phyloP scores from a whole-genome alignment of 164 flowering plant species.

The Dillenia turbinata region DNA sequence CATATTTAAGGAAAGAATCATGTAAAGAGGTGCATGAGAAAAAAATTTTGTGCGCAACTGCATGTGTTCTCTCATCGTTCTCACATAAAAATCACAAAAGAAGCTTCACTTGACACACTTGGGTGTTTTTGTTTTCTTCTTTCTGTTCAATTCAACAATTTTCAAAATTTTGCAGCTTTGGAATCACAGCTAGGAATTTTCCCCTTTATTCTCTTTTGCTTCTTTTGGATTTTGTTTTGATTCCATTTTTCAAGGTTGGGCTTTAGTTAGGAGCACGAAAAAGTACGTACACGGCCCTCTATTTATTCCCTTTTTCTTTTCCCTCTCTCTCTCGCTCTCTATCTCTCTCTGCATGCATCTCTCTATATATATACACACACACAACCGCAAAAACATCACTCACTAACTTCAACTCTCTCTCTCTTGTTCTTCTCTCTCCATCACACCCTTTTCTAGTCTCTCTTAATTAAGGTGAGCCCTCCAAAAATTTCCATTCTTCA shows the following conservation, averaged over 20 bases:
- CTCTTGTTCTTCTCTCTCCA: slow-evolving; percentile 1
- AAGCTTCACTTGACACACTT: slow-evolving; percentile 6
- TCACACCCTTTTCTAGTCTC: slow-evolving; percentile 1
- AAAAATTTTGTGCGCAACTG: slow-evolving; percentile 1
- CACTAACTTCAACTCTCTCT: neutral
- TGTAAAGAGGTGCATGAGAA: slow-evolving; percentile 10
- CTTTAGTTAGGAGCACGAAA: slow-evolving; percentile 42
- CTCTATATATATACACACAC: neutral
- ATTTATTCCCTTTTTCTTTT: slow-evolving; percentile 26
- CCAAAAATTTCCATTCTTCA: too few relatives aligned
- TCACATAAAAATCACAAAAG: slow-evolving; percentile 9
- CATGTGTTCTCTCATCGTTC: slow-evolving; percentile 10
- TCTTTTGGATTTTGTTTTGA: slow-evolving; percentile 27
- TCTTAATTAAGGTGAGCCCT: too few relatives aligned
- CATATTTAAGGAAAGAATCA: slow-evolving; percentile 1
- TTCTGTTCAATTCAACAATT: slow-evolving; percentile 11
- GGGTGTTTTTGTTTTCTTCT: too few relatives aligned
- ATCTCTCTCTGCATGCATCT: neutral
- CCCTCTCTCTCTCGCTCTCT: slow-evolving; percentile 9
- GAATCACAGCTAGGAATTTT: slow-evolving; percentile 29
- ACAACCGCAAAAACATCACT: too few relatives aligned
- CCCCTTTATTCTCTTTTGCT: slow-evolving; percentile 25
- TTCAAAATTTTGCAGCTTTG: slow-evolving; percentile 23
- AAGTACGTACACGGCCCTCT: slow-evolving; percentile 44
- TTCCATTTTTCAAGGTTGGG: slow-evolving; percentile 39